Conservation (phyloP, 2,329 filamentous ascomycete genomes). For the Byssothecium circinans region DNA sequence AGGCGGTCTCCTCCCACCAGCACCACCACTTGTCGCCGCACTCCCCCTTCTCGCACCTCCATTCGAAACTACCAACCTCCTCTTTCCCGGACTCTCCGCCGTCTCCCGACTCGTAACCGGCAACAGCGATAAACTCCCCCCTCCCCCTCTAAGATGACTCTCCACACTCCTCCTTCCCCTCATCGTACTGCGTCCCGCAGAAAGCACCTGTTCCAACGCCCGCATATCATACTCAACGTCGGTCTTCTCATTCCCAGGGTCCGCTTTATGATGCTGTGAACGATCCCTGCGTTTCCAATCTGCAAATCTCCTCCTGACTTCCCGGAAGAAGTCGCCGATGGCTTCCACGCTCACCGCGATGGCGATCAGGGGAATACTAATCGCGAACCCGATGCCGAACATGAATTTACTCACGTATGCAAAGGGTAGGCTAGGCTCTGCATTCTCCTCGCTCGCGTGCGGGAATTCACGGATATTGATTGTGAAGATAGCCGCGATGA, state of each 20-base stretch:
- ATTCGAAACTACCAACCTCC: conserved; percentile 10
- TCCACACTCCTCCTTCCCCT: conserved; percentile 29
- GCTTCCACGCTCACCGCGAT: conserved; percentile 52
- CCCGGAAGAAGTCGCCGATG: conserved; percentile 37
- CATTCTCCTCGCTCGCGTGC: conserved; percentile 22
- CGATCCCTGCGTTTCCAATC: conserved; percentile 6
- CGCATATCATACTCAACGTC: conserved; percentile 27
- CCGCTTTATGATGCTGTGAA: not conserved
- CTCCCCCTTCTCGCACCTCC: conserved; percentile 18
- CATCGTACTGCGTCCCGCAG: conserved; percentile 27
- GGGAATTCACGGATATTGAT: conserved; percentile 57
- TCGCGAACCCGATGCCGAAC: conserved; percentile 58
- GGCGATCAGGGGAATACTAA: conserved; percentile 54
- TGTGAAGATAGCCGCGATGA: conserved; percentile 59
- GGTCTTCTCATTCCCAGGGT: conserved; percentile 13
- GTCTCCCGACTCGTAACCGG: conserved; percentile 41
- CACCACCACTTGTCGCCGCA: conserved; percentile 13
- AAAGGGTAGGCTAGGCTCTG: conserved; percentile 45
- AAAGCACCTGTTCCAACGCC: conserved; percentile 31
- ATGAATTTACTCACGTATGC: conserved; percentile 59
- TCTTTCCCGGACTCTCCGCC: conserved; percentile 18
- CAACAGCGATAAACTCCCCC: conserved; percentile 18
- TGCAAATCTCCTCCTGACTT: conserved; percentile 22
- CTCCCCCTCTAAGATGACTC: conserved; percentile 27
- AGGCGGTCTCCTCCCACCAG: conserved; percentile 3